phyloP scores from a whole-genome alignment of 495 filamentous ascomycete genomes.

The Oleoguttula mirabilis region DNA sequence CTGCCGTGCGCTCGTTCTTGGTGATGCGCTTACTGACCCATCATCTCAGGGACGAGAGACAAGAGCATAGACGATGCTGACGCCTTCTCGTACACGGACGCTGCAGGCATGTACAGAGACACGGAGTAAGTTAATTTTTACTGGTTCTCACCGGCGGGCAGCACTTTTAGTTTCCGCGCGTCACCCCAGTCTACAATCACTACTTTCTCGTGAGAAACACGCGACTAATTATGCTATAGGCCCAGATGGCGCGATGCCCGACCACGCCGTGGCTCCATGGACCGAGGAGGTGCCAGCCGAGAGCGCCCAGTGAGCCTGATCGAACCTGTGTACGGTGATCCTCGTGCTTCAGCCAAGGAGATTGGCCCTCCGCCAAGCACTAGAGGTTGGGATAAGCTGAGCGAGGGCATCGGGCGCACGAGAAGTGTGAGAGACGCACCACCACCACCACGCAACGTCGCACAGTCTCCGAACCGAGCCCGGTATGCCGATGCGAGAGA shows the following conservation, averaged over 20 bases:
- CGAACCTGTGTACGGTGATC: conserved; percentile 16
- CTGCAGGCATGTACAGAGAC: conserved; percentile 30
- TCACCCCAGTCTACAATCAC: too few relatives aligned
- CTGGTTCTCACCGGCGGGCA: too few relatives aligned
- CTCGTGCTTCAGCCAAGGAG: conserved; percentile 14
- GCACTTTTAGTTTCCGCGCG: too few relatives aligned
- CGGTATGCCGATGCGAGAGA: conserved; percentile 19
- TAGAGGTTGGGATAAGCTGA: conserved; percentile 31
- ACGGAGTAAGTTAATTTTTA: too few relatives aligned
- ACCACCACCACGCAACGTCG: not conserved
- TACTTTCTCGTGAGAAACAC: too few relatives aligned
- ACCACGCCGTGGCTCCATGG: conserved; percentile 25
- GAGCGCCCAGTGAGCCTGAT: conserved; percentile 28
- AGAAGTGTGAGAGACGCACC: conserved; percentile 22
- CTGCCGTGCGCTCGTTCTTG: too few relatives aligned
- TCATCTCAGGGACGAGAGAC: conserved; percentile 5
- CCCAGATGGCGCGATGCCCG: conserved; percentile 26
- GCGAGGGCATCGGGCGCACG: conserved; percentile 20
- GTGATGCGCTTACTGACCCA: too few relatives aligned
- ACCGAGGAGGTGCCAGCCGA: conserved; percentile 21
- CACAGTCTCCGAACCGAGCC: conserved; percentile 7
- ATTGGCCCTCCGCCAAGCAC: conserved; percentile 30
- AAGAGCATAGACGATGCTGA: conserved; percentile 23
- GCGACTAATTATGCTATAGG: too few relatives aligned
- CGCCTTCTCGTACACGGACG: conserved; percentile 31